These are phyloP conservation scores for Cyberlindnera nakhonratchasimensis DNA, from an alignment of 805 yeast species.

Conservation along the genomic window DNA sequence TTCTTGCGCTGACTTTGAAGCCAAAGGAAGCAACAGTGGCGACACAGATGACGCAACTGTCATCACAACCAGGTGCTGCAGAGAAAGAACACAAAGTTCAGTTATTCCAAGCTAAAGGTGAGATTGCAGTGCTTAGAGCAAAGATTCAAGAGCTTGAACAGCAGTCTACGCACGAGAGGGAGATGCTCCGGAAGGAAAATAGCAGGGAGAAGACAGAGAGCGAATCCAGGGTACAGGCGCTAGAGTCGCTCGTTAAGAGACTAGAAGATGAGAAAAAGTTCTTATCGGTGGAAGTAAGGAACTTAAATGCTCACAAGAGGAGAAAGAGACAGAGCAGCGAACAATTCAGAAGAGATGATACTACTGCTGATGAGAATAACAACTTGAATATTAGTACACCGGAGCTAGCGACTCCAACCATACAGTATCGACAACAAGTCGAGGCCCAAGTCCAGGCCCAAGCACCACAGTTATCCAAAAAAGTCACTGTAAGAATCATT, in stretches of 20 bases:
- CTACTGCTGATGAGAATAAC: neutral
- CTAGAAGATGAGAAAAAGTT: slow-evolving; percentile 56
- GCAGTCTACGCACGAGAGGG: slow-evolving; percentile 51
- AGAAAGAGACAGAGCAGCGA: slow-evolving; percentile 14
- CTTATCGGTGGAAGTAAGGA: slow-evolving; percentile 45
- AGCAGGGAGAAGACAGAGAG: slow-evolving; percentile 26
- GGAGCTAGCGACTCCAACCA: slow-evolving; percentile 13
- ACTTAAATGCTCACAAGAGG: slow-evolving; percentile 20
- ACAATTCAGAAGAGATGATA: slow-evolving; percentile 8
- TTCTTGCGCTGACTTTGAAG: slow-evolving; percentile 45
- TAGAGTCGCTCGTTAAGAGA: slow-evolving; percentile 40
- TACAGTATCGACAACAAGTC: slow-evolving; percentile 11
- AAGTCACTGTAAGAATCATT: slow-evolving; percentile 8
- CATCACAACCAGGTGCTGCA: neutral
- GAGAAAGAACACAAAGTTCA: slow-evolving; percentile 14
- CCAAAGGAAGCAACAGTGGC: slow-evolving; percentile 24
- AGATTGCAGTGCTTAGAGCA: slow-evolving; percentile 71
- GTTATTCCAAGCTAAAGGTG: slow-evolving; percentile 61
- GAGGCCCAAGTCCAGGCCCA: slow-evolving; percentile 1
- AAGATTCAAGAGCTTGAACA: slow-evolving; percentile 38
- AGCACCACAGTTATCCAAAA: neutral
- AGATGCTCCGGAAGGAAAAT: slow-evolving; percentile 31
- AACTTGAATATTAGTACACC: slow-evolving; percentile 1
- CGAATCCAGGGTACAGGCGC: slow-evolving; percentile 35
- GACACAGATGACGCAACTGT: slow-evolving; percentile 1